Conservation (phyloP, 2,329 filamentous ascomycete genomes). For the Magnaporthiopsis poae region DNA sequence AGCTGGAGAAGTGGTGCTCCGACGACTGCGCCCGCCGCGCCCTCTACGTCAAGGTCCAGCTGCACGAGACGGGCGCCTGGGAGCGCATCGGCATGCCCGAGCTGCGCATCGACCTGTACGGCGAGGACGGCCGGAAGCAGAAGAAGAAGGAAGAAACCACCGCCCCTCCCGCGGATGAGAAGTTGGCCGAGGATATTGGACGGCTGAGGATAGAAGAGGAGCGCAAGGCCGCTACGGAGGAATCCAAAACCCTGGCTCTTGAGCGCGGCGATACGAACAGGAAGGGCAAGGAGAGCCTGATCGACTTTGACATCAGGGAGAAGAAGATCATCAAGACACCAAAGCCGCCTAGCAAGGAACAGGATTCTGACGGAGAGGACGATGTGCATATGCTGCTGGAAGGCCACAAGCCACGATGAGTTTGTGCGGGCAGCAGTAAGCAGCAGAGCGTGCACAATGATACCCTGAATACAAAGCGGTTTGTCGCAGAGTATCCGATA, state of each 20-base stretch:
- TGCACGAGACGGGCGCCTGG: slow-evolving; percentile 78
- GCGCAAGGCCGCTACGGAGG: slow-evolving; percentile 24
- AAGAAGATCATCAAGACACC: slow-evolving; percentile 29
- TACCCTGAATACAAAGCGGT: neutral
- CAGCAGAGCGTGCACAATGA: neutral
- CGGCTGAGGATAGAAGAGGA: slow-evolving; percentile 36
- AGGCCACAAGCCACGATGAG: slow-evolving; percentile 33
- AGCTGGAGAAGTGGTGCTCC: slow-evolving; percentile 81
- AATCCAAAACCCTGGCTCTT: slow-evolving; percentile 36
- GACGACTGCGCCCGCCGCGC: slow-evolving; percentile 67
- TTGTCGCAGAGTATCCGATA: neutral
- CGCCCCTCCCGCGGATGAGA: slow-evolving; percentile 10
- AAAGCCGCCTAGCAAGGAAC: slow-evolving; percentile 8
- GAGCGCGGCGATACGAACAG: slow-evolving; percentile 34
- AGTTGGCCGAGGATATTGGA: slow-evolving; percentile 27
- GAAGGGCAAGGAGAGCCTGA: slow-evolving; percentile 22
- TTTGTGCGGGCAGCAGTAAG: neutral
- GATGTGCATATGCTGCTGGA: slow-evolving; percentile 39
- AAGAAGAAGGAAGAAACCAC: slow-evolving; percentile 5
- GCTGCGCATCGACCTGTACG: slow-evolving; percentile 51
- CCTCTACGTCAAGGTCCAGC: slow-evolving; percentile 78
- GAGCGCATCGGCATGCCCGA: slow-evolving; percentile 54
- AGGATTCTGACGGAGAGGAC: slow-evolving; percentile 19
- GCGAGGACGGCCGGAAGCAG: slow-evolving; percentile 44
- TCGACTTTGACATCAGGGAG: slow-evolving; percentile 43